A percentile compares a stretch with the other conserved stretches of the same genome.
These are phyloP conservation scores for Annulohypoxylon bovei DNA, from an alignment of 495 filamentous ascomycete species.

Conservation along the genomic window DNA sequence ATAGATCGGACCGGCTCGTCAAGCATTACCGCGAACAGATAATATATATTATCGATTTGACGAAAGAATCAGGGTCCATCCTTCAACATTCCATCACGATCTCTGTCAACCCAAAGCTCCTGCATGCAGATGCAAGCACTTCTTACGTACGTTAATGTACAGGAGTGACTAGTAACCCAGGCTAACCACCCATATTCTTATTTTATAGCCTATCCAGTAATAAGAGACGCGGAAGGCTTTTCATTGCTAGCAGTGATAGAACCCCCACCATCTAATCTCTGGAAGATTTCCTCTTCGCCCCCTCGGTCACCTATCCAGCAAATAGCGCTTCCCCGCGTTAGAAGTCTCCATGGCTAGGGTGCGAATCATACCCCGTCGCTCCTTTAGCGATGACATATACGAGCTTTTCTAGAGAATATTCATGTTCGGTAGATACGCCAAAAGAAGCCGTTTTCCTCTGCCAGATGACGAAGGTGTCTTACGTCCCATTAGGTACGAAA, in stretches of 20 bases:
- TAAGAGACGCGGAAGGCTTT: not conserved
- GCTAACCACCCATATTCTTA: not conserved
- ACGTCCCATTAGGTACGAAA: not conserved
- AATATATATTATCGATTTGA: not conserved
- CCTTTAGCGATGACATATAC: constrained; percentile 25
- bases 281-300: constrained; percentile 14
- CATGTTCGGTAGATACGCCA: constrained; percentile 15
- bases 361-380: constrained; percentile 21
- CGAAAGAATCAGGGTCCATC: not conserved
- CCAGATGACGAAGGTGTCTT: not conserved
- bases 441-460: not conserved
- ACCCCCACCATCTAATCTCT: constrained; percentile 27
- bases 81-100: constrained; percentile 7
- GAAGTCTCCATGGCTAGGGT: not conserved
- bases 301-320: constrained; percentile 15
- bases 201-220: constrained; percentile 6
- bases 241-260: constrained; percentile 14
- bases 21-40: constrained; percentile 7
- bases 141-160: constrained; percentile 22
- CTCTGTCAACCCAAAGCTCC: constrained; percentile 11
- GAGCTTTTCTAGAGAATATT: constrained; percentile 3
- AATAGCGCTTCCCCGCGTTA: constrained; percentile 34
- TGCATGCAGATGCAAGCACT: constrained; percentile 27
- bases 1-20: not conserved
- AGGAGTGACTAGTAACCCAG: not conserved